Evolutionary conservation across 139 green algal species (phyloP), one percentile per base, ranked within the genome.

Genomic region (Micromonas pusilla): DNA sequence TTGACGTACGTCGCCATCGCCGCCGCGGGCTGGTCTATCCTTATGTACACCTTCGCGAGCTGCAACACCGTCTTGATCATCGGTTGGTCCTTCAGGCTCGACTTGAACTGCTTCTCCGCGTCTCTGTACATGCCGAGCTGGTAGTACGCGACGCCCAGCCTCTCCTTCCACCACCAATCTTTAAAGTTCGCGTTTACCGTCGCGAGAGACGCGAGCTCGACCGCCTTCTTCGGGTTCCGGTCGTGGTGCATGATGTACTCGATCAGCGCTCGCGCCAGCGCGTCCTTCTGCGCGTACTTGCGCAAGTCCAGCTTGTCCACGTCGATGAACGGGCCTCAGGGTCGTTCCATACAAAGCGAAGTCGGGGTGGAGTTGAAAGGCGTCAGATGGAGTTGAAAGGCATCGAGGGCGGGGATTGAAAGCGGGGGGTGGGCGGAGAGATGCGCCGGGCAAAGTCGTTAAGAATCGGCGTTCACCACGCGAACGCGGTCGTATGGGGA

Each of bases 161-260:
- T 82, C 39, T 86, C 83, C 81, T 93, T 91, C 91, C 91, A 96
- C 91, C 91, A 96, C 91, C 91, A 96, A 80, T 96, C 91, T 67
- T 82, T 38, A 57, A 70, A 85, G 60, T 79, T 52, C 45, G 31
- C 76, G 13, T 77, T 64, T 3, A 76, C 52, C 1, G 83, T 90
- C 45, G 86, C 88, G 30, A 87, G 70, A 0, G 85, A 82, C 6
- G 39, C 39, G 21, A 94, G 87, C 81, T 92, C 88, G 54, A 92
- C 76, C 20, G 84, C 88, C 28, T 85, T 82, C 75, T 88, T 90
- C 66, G 90, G 86, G 81, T 96, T 92, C 83, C 91, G 88, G 68
- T 96, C 91, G 66, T 89, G 80, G 78, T 96, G 92, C 13, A 93
- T 77, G 72, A 93, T 88, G 87, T 93, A 96, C 82, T 96, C 89